Evolutionary conservation across 73 alveolate genomes (phyloP), one percentile per base, ranked within the genome.

Genomic region (Paramecium sexaurelia): DNA sequence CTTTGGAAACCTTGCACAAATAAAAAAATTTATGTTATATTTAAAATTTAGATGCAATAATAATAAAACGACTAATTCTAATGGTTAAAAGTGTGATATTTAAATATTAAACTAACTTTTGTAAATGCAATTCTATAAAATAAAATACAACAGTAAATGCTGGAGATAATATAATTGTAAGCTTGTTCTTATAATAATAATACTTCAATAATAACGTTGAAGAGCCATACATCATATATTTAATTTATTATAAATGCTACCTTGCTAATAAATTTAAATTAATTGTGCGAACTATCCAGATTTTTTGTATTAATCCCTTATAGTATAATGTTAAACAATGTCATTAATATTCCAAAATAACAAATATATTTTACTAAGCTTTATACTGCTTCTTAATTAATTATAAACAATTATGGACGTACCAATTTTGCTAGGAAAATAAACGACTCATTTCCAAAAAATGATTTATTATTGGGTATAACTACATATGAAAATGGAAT

Each of bases 221-320:
- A 33, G 17, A 71, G 56, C 61, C 66, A 71, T 32, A 71, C 43
- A 71, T 71, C 86, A 36, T 11, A 71, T 71, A 71, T 71, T 71
- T 71, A 20, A 40, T 73, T 73, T 19, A 39, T 22, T 3, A 33
- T 15, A 36, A 36, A 51, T 1, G 11, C 27, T 51, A 8, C 22
- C 29, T 17, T 51, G 27, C 67, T 39, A n/a, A 32, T 73, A 0
- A 19, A 5, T 35, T 19, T 15, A 51, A 51, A 51, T 51, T 51
- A 17, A 51, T 51, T 10, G 17, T 51, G 6, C 9, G 6, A 15
- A 15, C 17, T 15, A 51, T 6, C 22, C 67, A 51, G 5, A 17
- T n/a, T 15, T 51, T 51, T 17, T 15, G 67, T 51, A 51, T 51
- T 51, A 1, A 20, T 6, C 22, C 67, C 67, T 51, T 51, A n/a